Conservation (phyloP, 495 filamentous ascomycete genomes). For the Aspergillus campestris region DNA sequence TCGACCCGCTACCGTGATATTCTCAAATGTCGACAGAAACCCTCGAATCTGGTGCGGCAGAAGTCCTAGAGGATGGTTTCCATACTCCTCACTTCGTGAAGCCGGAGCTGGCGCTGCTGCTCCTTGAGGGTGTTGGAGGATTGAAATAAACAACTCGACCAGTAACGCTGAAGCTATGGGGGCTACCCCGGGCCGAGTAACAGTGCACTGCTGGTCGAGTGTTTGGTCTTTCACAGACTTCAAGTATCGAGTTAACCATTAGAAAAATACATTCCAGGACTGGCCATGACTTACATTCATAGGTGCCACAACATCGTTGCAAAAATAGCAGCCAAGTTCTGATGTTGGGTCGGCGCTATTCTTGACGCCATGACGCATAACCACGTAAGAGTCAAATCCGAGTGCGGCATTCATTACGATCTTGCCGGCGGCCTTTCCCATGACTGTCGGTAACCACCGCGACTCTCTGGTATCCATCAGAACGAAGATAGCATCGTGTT, state of each 20-base stretch:
- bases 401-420: conserved; percentile 94
- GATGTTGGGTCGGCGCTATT: conserved; percentile 22
- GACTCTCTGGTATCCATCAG: conserved; percentile 95
- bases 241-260: conserved; percentile 33
- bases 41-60: conserved; percentile 92
- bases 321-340: conserved; percentile 93
- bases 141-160: conserved; percentile 79
- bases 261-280: not conserved
- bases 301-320: conserved; percentile 94
- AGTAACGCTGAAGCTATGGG: conserved; percentile 87
- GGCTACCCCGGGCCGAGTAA: conserved; percentile 87
- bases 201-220: conserved; percentile 95
- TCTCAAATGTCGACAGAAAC: conserved; percentile 79
- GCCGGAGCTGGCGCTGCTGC: conserved; percentile 53
- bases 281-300: conserved; percentile 62
- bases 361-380: conserved; percentile 83
- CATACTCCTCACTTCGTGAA: conserved; percentile 44
- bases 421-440: conserved; percentile 88
- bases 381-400: conserved; percentile 93
- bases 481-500: conserved; percentile 88
- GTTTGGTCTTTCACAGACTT: conserved; percentile 89
- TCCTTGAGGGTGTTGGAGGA: conserved; percentile 74
- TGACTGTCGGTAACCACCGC: conserved; percentile 93
- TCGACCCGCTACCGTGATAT: conserved; percentile 68
- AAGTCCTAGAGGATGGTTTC: conserved; percentile 72